These are phyloP conservation scores for Phytopythium kandeliae DNA, from an alignment of 352 stramenopile species.

Conservation along the genomic window DNA sequence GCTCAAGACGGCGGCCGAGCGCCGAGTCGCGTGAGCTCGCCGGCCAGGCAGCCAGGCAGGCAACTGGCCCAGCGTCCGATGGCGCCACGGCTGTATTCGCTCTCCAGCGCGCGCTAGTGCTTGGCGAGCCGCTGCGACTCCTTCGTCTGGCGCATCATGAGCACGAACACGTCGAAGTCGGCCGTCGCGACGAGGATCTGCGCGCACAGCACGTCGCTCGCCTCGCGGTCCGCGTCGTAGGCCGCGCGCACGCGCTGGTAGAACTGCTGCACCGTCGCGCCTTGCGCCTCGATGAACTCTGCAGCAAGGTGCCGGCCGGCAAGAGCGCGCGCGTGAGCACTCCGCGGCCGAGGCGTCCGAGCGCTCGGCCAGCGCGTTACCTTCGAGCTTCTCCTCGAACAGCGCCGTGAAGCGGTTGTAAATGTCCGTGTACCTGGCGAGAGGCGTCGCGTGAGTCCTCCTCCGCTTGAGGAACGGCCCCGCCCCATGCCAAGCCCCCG, in stretches of 20 bases:
- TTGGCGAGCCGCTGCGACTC: conserved; percentile 56
- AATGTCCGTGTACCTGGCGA: conserved; percentile 76
- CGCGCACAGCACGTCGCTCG: conserved; percentile 58
- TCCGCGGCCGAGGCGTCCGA: too few relatives aligned
- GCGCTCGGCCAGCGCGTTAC: too few relatives aligned
- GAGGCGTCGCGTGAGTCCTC: too few relatives aligned
- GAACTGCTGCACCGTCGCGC: conserved; percentile 56
- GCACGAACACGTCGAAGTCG: conserved; percentile 76
- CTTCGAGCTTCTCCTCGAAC: conserved; percentile 77
- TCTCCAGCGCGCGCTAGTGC: conserved; percentile 11
- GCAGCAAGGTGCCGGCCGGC: too few relatives aligned
- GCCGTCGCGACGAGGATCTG: conserved; percentile 73
- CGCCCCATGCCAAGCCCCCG: too few relatives aligned
- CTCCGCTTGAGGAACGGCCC: too few relatives aligned
- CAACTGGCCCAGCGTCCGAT: too few relatives aligned
- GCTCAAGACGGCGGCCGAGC: conserved; percentile 52
- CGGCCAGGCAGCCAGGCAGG: too few relatives aligned
- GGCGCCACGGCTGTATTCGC: too few relatives aligned
- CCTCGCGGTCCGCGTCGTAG: conserved; percentile 53
- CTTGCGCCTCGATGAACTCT: conserved; percentile 61
- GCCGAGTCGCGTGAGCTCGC: conserved; percentile 12
- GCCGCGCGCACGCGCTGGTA: conserved; percentile 52
- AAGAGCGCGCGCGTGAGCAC: too few relatives aligned
- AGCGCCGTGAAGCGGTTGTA: conserved; percentile 73
- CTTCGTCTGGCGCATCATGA: conserved; percentile 84